Evolutionary conservation across 257 asterid genomes (phyloP).

Genomic region (Leonotis leonurus): DNA sequence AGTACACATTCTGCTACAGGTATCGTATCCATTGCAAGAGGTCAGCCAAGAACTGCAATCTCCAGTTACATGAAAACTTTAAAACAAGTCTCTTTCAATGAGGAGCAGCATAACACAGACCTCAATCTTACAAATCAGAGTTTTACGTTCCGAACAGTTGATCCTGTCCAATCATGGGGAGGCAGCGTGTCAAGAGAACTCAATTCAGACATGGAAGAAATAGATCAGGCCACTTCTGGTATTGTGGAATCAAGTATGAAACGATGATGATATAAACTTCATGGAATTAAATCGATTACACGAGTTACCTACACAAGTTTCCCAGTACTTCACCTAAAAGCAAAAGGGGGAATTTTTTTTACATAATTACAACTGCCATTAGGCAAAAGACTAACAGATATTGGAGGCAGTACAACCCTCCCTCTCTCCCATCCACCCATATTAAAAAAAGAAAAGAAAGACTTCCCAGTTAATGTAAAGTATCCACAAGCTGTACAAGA

Average conservation of each 20-base stretch:
- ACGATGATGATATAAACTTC: no score
- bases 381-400: conserved; percentile 6
- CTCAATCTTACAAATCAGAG: conserved; percentile 51
- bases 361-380: conserved; percentile 28
- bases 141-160: conserved; percentile 44
- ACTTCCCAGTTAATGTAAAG: conserved; percentile 9
- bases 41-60: conserved; percentile 55
- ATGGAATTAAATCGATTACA: conserved; percentile 14
- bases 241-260: not conserved
- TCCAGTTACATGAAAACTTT: conserved; percentile 39
- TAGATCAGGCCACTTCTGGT: conserved; percentile 1
- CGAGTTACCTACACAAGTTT: not conserved
- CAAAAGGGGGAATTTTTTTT: not conserved
- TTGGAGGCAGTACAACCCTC: conserved; percentile 12
- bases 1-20: conserved; percentile 27
- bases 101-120: conserved; percentile 29
- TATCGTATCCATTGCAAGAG: conserved; percentile 65
- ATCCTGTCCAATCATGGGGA: conserved; percentile 31
- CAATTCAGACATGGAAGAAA: not conserved
- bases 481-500: conserved; percentile 55
- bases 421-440: conserved; percentile 5
- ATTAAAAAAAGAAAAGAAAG: not conserved
- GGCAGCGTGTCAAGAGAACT: not conserved
- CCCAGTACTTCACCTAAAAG: not conserved
- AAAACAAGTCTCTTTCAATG: conserved; percentile 33